Conservation (phyloP, 495 filamentous ascomycete species). For the Podospora australis region DNA sequence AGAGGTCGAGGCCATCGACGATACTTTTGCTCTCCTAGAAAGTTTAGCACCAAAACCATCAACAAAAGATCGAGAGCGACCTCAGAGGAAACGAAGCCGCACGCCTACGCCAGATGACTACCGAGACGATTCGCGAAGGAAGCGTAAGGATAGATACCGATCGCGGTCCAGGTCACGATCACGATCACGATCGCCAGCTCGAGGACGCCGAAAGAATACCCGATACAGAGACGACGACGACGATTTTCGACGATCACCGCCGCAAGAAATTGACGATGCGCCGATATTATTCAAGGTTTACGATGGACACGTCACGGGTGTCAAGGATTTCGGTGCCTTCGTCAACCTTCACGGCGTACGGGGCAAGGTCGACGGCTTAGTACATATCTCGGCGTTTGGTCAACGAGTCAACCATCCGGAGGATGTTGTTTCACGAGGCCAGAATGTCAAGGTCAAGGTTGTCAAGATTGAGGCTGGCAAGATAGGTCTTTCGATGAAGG, state of each 20-base stretch:
- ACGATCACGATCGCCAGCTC: constrained; percentile 49
- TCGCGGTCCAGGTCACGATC: constrained; percentile 46
- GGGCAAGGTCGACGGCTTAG: constrained; percentile 87
- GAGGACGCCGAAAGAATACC: constrained; percentile 40
- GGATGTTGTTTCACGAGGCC: constrained; percentile 73
- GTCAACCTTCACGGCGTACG: constrained; percentile 83
- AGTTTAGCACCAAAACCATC: constrained; percentile 64
- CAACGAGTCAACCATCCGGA: constrained; percentile 86
- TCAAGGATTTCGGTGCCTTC: constrained; percentile 95
- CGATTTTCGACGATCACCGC: constrained; percentile 63
- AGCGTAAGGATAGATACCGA: constrained; percentile 44
- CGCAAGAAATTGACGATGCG: constrained; percentile 68
- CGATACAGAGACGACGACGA: constrained; percentile 60
- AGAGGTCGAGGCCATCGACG: constrained; percentile 67
- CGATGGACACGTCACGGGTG: constrained; percentile 77
- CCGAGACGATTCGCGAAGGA: constrained; percentile 43
- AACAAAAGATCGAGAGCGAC: constrained; percentile 31
- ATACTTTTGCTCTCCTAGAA: constrained; percentile 88
- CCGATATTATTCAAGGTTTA: constrained; percentile 86
- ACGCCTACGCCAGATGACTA: constrained; percentile 66
- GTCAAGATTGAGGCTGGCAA: constrained; percentile 72
- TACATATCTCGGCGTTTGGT: constrained; percentile 93
- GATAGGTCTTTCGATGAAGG: constrained; percentile 92
- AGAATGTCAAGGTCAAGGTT: constrained; percentile 90
- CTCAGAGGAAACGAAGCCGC: constrained; percentile 60